A percentile compares a stretch with the other conserved stretches of the same genome.
These are phyloP conservation scores for Saturnispora ahearnii DNA, from an alignment of 805 yeast genomes.

Conservation along the genomic window DNA sequence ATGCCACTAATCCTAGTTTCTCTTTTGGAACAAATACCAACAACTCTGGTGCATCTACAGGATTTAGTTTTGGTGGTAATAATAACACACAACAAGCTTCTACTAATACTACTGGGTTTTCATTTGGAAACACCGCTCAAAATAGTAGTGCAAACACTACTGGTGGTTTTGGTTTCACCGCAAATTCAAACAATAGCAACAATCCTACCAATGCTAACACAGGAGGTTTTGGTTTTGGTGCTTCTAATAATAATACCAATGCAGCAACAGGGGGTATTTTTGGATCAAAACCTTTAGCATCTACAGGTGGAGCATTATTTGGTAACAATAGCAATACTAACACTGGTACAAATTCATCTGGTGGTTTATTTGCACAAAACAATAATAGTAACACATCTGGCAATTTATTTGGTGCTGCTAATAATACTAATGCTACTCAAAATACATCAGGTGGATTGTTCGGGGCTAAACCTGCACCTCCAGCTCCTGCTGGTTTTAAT, in stretches of 20 bases:
- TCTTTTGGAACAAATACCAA: constrained; percentile 10
- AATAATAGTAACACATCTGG: constrained; percentile 8
- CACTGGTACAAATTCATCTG: not conserved
- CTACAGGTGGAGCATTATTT: constrained; percentile 14
- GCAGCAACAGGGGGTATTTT: constrained; percentile 14
- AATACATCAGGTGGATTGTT: constrained; percentile 15
- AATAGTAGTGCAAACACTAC: constrained; percentile 9
- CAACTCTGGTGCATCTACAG: not conserved
- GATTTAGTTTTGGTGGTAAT: not conserved
- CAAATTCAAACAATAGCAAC: constrained; percentile 9
- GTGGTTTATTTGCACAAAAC: too few species aligned
- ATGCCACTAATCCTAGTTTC: constrained; percentile 19
- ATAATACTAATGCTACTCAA: constrained; percentile 11
- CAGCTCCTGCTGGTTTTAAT: constrained; percentile 21
- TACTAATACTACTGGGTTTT: constrained; percentile 9
- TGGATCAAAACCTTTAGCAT: constrained; percentile 16
- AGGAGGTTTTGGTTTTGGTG: constrained; percentile 18
- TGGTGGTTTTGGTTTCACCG: constrained; percentile 19
- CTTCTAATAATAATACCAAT: constrained; percentile 2
- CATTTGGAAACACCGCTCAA: constrained; percentile 18
- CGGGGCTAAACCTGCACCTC: constrained; percentile 14
- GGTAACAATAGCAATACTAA: constrained; percentile 8
- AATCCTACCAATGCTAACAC: constrained; percentile 3
- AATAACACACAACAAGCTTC: not conserved
- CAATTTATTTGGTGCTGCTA: constrained; percentile 14